Base-by-base conservation (phyloP, 768 basidiomycete species). In the Suillus alpinus region DNA sequence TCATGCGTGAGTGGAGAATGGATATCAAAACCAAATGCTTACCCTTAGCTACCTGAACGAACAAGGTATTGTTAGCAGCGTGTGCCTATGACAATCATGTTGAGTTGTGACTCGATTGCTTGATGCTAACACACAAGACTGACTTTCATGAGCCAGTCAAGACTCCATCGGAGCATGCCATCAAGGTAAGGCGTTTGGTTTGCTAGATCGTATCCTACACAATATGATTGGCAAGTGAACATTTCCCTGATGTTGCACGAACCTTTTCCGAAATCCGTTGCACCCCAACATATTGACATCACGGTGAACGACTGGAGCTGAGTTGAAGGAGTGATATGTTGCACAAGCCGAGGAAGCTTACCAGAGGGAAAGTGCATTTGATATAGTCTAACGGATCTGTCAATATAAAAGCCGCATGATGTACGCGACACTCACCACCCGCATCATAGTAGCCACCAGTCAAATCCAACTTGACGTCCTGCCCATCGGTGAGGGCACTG, bases 141-240 rank as follows among this genome's bases (percentile, higher is more conserved):
- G 59, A 88, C 94, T 79, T 92, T 93, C 57, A 95, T 92, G 56
- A 95, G 76, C 93, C 94, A 97, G 73, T 94, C 89, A 49, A 94
- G 82, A 29, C 94, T 89, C 92, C 92, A 96, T 62, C 94, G 85
- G 57, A 96, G 76, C 80, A 91, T 94, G 62, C 85, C 84, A 67
- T 97, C 95, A n/a, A 97, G 84, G 72, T 96, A 97, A 2, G 86
- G 83, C 0, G 94, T 93, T 75, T 96, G 94, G 57, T 92, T 91
- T 57, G 92, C 86, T 56, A 85, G 66, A 64, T 94, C 92, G 69
- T 95, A 97, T 16, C 90, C 91, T 89, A 55, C 57, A 20, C 34
- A 49, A 29, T 16, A 12, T 39, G 18, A 55, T 39, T 58, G 7
- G 41, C 4, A 7, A 39, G 40, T 59, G 26, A 57, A 58, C 58